Base-by-base conservation (phyloP, 2,329 filamentous ascomycete species). In the Dothistroma septosporum region DNA sequence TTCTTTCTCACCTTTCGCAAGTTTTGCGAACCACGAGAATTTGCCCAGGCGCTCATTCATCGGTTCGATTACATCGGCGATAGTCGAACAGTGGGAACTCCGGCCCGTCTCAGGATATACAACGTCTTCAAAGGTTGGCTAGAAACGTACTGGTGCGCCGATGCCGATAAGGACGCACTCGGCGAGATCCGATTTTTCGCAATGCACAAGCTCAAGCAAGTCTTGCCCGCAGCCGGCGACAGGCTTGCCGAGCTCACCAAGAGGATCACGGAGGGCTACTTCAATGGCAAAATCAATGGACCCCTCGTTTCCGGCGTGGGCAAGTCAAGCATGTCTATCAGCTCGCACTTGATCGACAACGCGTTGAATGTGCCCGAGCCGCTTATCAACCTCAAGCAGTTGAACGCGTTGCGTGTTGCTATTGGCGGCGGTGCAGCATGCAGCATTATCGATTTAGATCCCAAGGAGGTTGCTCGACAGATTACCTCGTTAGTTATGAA, bases 121-220 rank as follows among this genome's bases (percentile, higher is more conserved):
- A 97, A 99, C 73, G 88, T 92, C 59, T 91, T 99, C 82, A 99
- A 99, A 76, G 90, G 90, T 47, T 99, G 94, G 94, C 80, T 99
- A 21, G 94, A 97, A 77, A 94, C 90, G 7, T 92, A 99, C 76
- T 99, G 94, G 93, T 86, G 89, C 53, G 86, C 91, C 64, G 86
- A 91, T 61, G 86, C 87, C 11, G 94, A 99, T 73, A 84, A 85
- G 57, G 83, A 85, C 12, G 91, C 92, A 1, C 80, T 99, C 9
- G 80, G 83, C 0, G 79, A 89, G 53, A 95, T 99, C 64, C 81
- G 88, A 35, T 80, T 85, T 0, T 99, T 99, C 75, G 92, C 93
- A 1, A 85, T 88, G 66, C 83, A 83, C 52, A 88, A 88, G 65
- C 81, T 99, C 8, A 80, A 81, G 54, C 75, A 81, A 1, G 81